Evolutionary conservation across 345 rosid species (phyloP).

Genomic region (Murraya paniculata): DNA sequence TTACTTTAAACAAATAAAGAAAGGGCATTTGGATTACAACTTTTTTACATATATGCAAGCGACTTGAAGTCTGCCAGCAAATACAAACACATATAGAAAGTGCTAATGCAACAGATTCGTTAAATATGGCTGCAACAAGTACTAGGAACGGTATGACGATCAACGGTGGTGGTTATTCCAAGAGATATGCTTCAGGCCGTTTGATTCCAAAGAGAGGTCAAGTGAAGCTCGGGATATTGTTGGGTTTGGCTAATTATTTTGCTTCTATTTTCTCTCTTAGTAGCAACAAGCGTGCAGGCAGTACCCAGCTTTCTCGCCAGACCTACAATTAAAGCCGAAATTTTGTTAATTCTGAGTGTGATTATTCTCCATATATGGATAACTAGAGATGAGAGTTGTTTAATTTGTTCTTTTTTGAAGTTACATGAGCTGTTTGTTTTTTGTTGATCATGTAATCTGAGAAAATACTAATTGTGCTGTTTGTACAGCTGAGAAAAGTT

Average conservation of each 20-base stretch:
- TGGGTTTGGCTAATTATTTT: conserved; percentile 47
- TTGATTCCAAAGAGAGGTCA: conserved; percentile 50
- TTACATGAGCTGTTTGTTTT: background rate
- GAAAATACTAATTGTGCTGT: background rate
- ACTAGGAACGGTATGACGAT: background rate
- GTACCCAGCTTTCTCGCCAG: no score
- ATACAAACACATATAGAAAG: no score
- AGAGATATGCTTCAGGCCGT: conserved; percentile 18
- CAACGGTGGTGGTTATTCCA: background rate
- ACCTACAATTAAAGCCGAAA: background rate
- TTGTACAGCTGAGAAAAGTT: background rate
- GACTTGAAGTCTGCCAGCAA: background rate
- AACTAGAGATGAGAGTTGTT: no score
- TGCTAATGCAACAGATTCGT: background rate
- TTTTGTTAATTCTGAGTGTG: background rate
- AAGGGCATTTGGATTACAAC: background rate
- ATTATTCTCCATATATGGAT: no score
- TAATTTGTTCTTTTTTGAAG: no score
- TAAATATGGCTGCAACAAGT: background rate
- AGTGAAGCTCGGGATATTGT: conserved; percentile 40
- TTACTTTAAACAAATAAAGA: background rate
- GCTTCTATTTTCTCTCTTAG: conserved; percentile 39
- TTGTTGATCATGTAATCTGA: background rate
- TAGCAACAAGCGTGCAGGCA: background rate
- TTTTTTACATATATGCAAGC: background rate